These are phyloP conservation scores for Schizochytrium sp. DNA, from an alignment of 108 stramenopile genomes.

Conservation along the genomic window DNA sequence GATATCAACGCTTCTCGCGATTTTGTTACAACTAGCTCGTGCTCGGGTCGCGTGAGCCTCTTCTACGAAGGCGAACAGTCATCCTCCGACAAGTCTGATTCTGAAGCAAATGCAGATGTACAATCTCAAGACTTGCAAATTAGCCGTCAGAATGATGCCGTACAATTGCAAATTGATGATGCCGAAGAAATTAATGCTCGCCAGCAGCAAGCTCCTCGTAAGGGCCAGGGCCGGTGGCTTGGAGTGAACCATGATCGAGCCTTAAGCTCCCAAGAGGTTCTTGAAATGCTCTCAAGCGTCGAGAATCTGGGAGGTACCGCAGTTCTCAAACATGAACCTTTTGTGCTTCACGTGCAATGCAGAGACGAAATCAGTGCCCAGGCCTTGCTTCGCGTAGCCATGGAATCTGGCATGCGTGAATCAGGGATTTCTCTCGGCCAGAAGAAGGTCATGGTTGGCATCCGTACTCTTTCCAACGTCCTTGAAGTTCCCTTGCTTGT, in stretches of 20 bases:
- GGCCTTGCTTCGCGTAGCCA: not conserved
- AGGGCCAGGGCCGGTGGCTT: slow-evolving; percentile 32
- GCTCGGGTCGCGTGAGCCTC: not conserved
- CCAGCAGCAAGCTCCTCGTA: not conserved
- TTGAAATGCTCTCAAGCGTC: not conserved
- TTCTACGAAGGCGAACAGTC: slow-evolving; percentile 22
- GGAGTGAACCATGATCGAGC: slow-evolving; percentile 49
- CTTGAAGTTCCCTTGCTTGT: slow-evolving; percentile 61
- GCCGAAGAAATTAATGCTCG: not conserved
- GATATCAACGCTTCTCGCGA: slow-evolving; percentile 23
- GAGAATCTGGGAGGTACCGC: not conserved
- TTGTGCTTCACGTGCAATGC: slow-evolving; percentile 67
- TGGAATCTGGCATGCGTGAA: slow-evolving; percentile 67
- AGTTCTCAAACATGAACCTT: slow-evolving; percentile 63
- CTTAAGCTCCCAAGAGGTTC: not conserved
- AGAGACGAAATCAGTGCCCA: slow-evolving; percentile 40
- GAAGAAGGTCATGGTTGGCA: slow-evolving; percentile 61
- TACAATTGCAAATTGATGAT: not conserved
- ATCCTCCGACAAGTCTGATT: not conserved
- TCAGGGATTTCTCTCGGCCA: slow-evolving; percentile 63
- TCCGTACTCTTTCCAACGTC: slow-evolving; percentile 61
- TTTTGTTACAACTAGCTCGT: slow-evolving; percentile 26
- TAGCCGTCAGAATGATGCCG: not conserved
- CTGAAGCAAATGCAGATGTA: not conserved
- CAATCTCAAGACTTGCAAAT: not conserved